Evolutionary conservation across 345 rosid genomes (phyloP).

Genomic region (Melastoma malabathricum): DNA sequence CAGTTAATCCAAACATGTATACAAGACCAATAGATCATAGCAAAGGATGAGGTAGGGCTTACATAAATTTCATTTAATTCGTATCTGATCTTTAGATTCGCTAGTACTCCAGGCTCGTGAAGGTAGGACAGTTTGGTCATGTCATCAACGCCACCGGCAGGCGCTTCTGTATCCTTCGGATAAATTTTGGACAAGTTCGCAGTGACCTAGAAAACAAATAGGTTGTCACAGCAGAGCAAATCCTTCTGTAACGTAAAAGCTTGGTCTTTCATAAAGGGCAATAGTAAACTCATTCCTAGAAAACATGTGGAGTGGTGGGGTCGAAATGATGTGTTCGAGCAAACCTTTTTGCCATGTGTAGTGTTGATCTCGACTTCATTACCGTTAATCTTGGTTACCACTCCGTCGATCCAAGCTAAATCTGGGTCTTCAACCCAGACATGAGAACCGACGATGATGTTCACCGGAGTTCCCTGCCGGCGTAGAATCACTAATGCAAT

Average conservation of each 20-base stretch:
- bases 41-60: neutral
- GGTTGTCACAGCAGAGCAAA: neutral
- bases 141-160: constrained; percentile 94
- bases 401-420: constrained; percentile 70
- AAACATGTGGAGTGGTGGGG: no score
- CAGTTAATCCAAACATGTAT: no score
- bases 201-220: constrained; percentile 30
- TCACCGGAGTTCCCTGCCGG: constrained; percentile 67
- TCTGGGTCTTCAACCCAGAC: constrained; percentile 81
- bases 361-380: constrained; percentile 36
- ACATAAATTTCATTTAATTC: constrained; percentile 93
- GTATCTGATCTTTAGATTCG: constrained; percentile 63
- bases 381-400: constrained; percentile 56
- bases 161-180: constrained; percentile 88
- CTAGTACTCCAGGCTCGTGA: constrained; percentile 93
- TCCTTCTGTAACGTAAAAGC: no score
- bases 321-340: constrained; percentile 2
- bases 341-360: constrained; percentile 51
- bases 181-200: constrained; percentile 54
- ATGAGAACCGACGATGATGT: constrained; percentile 81
- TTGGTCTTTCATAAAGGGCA: no score
- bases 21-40: neutral
- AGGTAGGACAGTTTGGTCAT: constrained; percentile 90
- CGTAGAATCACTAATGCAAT: no score
- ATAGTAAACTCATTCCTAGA: no score